Evolutionary conservation across 495 filamentous ascomycete genomes (phyloP), one percentile per base, ranked within the genome.

Genomic region (Tuber magnatum): DNA sequence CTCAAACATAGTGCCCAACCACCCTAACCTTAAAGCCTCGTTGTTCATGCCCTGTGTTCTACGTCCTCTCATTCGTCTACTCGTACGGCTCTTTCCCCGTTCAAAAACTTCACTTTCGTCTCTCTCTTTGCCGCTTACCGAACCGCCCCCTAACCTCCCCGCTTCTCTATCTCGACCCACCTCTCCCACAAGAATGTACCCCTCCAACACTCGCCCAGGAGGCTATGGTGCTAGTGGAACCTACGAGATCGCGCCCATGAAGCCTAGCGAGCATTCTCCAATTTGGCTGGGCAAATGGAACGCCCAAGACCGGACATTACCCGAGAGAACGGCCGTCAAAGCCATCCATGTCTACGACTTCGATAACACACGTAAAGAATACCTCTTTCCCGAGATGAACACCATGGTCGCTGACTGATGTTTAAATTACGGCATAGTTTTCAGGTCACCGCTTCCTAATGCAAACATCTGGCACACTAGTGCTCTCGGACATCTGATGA

Each of bases 261-360:
- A 71, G 24, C 78, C 56, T 18, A 65, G 61, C 9, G 70, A 79
- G 18, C 42, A 76, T 65, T 77, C 78, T 24, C 73, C 73, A 46
- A 39, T 41, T 32, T 71, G 71, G 39, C 78, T 80, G 24, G 68
- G 28, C 28, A 73, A 68, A 28, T 82, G 80, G 80, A 77, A 39
- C 56, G 35, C 69, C 56, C 71, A 71, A 7, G 68, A 75, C 24
- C 32, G 51, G 12, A 40, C 68, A 18, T 38, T 82, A 2, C 80
- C 80, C 18, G 71, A 65, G 48, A 72, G 42, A 61, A 77, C 75
- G 70, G 46, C 73, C 20, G 91, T 98, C 81, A 92, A 89, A 82
- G 83, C 88, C 10, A 89, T 99, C 72, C 95, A 99, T 83, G 88
- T 99, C 75, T 99, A 98, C 86, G 95, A 99, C 84, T 99, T 99